Base-by-base conservation (phyloP, 2,329 filamentous ascomycete genomes). In the Diaporthe sp. region DNA sequence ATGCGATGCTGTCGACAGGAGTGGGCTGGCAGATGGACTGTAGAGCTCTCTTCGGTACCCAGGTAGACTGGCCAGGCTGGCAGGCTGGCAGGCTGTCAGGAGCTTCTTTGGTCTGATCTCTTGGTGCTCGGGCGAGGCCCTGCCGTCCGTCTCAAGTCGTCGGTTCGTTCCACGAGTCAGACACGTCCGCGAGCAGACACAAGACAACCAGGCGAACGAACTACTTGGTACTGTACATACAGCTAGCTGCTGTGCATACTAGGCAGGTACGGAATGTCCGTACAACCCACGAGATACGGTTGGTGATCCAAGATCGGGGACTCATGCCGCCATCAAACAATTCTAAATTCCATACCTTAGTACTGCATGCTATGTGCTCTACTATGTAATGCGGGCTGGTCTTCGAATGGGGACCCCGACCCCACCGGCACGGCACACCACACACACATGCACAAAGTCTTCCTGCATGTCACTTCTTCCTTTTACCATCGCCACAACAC, bases 71-170 rank as follows among this genome's bases (percentile, higher is more conserved):
- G 10, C 9, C 50, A 12, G 45, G 19, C 22, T 58, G 38, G 9
- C 57, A 25, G n/a, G n/a, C n/a, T 17, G 35, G 9, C 9, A 30
- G 25, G n/a, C 25, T 54, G 52, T 28, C 52, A 15, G 25, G 52
- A 54, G 52, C 22, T n/a, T 40, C 22, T 9, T 61, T 61, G 42
- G 61, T 50, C 61, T 50, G 61, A 33, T 33, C 28, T 67, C 8
- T 38, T 22, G n/a, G 33, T 54, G 64, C 64, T 68, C 33, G 64
- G 64, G 47, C 64, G 47, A 28, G 64, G 64, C 42, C 64, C 45
- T 67, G 64, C 64, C 64, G 64, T 67, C 61, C 42, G 61, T 50
- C 61, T 67, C 61, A 50, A 50, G 61, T 67, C 42, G 61, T 47
- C 61, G 61, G 30, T 38, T 67, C 22, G 45, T 52, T 52, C 45